Evolutionary conservation across 805 yeast species (phyloP).

Genomic region (Kodamaea leandrae): DNA sequence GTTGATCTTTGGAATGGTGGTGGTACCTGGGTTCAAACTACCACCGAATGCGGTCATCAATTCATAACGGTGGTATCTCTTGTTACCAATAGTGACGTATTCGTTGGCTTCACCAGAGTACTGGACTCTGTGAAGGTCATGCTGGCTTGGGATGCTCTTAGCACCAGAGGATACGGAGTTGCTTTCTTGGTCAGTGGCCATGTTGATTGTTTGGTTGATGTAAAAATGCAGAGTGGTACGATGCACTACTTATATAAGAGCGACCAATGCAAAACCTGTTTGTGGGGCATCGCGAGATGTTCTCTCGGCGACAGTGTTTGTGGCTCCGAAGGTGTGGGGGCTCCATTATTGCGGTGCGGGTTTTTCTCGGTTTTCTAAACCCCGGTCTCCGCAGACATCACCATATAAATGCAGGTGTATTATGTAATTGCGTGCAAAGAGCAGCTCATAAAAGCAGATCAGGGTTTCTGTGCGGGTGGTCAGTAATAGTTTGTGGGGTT

Average conservation of each 20-base stretch:
- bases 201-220: neutral
- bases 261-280: neutral
- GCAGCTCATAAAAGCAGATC: too few relatives aligned
- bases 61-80: slow-evolving; percentile 50
- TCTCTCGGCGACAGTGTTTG: neutral
- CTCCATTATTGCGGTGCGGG: neutral
- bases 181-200: slow-evolving; percentile 9
- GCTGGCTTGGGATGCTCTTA: slow-evolving; percentile 3
- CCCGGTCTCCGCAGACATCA: slow-evolving; percentile 4
- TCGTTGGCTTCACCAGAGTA: slow-evolving; percentile 38
- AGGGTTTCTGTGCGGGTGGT: too few relatives aligned
- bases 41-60: slow-evolving; percentile 66
- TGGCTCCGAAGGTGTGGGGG: slow-evolving; percentile 4
- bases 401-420: too few relatives aligned
- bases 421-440: too few relatives aligned
- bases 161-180: slow-evolving; percentile 4
- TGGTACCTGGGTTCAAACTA: slow-evolving; percentile 45
- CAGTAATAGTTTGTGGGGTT: too few relatives aligned
- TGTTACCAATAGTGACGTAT: slow-evolving; percentile 40
- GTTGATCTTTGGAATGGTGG: slow-evolving; percentile 46
- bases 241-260: neutral
- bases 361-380: neutral
- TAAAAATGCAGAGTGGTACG: too few relatives aligned
- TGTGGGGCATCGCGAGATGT: slow-evolving; percentile 1
- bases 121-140: slow-evolving; percentile 9